Evolutionary conservation across 2,329 filamentous ascomycete species (phyloP).

Genomic region (Diaporthe vexans): DNA sequence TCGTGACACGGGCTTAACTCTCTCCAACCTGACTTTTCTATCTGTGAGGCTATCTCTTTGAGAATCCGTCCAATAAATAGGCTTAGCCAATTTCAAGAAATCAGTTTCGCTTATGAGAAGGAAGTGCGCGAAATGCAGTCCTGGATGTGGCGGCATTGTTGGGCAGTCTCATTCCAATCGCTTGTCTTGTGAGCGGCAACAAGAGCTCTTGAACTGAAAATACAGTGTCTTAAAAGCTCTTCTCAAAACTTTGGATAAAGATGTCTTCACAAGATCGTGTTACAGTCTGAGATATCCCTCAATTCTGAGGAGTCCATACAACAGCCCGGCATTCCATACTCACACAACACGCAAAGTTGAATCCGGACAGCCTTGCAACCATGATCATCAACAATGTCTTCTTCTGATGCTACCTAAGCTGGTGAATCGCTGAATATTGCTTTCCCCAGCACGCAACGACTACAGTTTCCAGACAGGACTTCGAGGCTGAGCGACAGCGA

Average conservation of each 20-base stretch:
- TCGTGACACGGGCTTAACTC: not conserved
- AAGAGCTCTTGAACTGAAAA: not conserved
- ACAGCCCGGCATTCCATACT: no score
- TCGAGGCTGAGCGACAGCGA: not conserved
- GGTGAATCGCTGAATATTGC: not conserved
- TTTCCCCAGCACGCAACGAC: constrained; percentile 10
- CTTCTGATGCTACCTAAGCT: not conserved
- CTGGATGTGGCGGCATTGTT: not conserved
- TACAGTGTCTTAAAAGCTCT: no score
- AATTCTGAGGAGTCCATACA: no score
- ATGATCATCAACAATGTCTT: constrained; percentile 11
- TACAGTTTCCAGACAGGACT: not conserved
- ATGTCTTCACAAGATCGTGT: no score
- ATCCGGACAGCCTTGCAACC: no score
- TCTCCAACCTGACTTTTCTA: not conserved
- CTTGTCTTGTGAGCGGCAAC: not conserved
- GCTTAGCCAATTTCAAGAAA: no score
- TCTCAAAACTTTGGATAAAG: no score
- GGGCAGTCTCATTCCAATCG: not conserved
- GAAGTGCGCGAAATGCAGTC: no score
- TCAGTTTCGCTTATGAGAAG: no score
- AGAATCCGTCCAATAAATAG: no score
- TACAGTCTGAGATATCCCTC: no score
- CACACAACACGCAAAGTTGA: no score
- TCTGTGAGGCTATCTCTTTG: not conserved